Evolutionary conservation across 2,329 filamentous ascomycete species (phyloP), one percentile per base, ranked within the genome.

Genomic region (Stachybotrys elegans): DNA sequence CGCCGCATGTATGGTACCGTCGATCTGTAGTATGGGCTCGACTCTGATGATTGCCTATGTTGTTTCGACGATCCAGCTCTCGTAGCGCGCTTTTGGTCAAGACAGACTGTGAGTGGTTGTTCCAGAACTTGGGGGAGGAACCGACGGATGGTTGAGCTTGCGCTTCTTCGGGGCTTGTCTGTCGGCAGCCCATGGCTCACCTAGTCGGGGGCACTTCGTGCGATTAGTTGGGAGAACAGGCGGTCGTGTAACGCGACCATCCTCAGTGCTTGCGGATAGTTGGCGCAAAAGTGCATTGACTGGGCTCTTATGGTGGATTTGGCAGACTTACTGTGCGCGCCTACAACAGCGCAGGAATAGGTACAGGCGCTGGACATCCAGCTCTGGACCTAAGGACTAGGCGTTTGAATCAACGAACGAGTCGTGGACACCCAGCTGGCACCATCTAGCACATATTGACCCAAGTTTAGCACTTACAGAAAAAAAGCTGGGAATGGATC

Each of bases 141-240:
- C 16, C n/a, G 40, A 22, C 8, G 40, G 44, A 46, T 51, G 47
- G 17, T 45, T 21, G 25, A 45, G 42, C 48, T 46, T 48, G n/a
- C 29, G 37, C 38, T 37, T 37, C 40, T 48, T 48, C 23, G 29
- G 37, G 13, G 40, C 46, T 29, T 43, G 36, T 27, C 36, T 39
- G 27, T 42, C 46, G 20, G 42, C 22, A 37, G 19, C 32, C 23
- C n/a, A 42, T 16, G 17, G 40, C 23, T 48, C 46, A 17, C 37
- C 37, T 20, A 36, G 23, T 22, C 46, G 16, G 23, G 8, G 43
- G 16, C 40, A 36, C 46, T 45, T 48, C 40, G 8, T 45, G 29
- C 29, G 39, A 21, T 41, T 43, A 16, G 46, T 45, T 32, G 43
- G 32, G 46, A 38, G 43, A 42, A 37, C 22, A 19, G 29, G 38